These are phyloP conservation scores for Ceratobasidium papillatum DNA, from an alignment of 1,284 basidiomycete genomes.

Conservation along the genomic window DNA sequence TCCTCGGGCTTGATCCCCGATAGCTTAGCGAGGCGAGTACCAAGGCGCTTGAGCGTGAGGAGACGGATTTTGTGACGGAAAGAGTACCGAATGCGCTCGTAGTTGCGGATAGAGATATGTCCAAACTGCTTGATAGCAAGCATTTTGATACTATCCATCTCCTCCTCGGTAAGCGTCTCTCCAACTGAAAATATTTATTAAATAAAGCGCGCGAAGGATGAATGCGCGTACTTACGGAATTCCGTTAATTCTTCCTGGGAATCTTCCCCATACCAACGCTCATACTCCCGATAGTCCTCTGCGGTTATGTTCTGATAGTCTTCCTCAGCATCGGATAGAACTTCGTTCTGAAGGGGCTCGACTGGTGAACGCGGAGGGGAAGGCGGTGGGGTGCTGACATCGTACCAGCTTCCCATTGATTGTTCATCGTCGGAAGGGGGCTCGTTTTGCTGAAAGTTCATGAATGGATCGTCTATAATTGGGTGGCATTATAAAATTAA, in stretches of 20 bases:
- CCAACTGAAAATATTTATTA: background rate
- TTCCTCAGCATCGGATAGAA: background rate
- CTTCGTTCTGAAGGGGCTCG: background rate
- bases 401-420: background rate
- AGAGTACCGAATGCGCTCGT: slow-evolving; percentile 25
- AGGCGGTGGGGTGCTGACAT: background rate
- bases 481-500: background rate
- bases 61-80: slow-evolving; percentile 3
- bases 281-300: slow-evolving; percentile 21
- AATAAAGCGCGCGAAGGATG: background rate
- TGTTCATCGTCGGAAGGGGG: background rate
- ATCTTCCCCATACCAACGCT: slow-evolving; percentile 29
- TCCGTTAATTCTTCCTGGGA: background rate
- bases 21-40: slow-evolving; percentile 25
- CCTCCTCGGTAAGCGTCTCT: slow-evolving; percentile 7
- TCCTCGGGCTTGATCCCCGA: slow-evolving; percentile 24
- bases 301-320: background rate
- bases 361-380: background rate
- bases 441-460: background rate
- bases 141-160: slow-evolving; percentile 24
- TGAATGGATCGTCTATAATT: background rate
- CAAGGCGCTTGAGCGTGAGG: background rate
- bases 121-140: slow-evolving; percentile 37
- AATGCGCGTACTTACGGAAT: slow-evolving; percentile 1
- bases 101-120: slow-evolving; percentile 17